Base-by-base conservation (phyloP, 2,329 filamentous ascomycete genomes). In the Cadophora gregata region DNA sequence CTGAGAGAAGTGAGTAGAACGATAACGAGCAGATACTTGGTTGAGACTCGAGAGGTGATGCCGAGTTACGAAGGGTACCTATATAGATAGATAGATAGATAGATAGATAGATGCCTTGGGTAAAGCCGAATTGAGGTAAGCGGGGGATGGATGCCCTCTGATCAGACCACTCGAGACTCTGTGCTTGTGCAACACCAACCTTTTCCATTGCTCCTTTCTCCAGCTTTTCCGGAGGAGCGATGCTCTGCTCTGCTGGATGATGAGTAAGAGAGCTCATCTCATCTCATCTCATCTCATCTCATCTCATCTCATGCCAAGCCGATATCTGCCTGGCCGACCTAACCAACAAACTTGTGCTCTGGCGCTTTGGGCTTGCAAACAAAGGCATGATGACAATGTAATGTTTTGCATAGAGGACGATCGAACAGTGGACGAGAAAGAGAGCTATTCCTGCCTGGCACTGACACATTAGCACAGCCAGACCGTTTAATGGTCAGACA, bases 401-500 rank as follows among this genome's bases (percentile, higher is more conserved):
- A 58, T 42, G 55, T 42, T 21, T 25, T 24, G 55, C 55, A 42
- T 58, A 19, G 24, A 27, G 51, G 31, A 36, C 31, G 29, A 56
- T 36, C 31, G 29, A 56, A 38, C 31, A 58, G 27, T 12, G 14
- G 10, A 4, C 5, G 38, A 42, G 38, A 42, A 33, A 9, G 12
- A 58, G 3, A 9, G 21, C 53, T 58, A 58, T 58, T 58, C 21
- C 42, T 38, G 19, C 33, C 33, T 33, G 9, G 10, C 27, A 58
- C 5, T 25, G 55, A 58, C 55, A 25, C 50, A 53, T 7, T 3
- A n/a, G 21, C 42, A 47, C 42, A 7, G n/a, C n/a, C 16, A 55
- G 24, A 56, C 53, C 24, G 29, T 56, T 56, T 38, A 36, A 56
- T 24, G 8, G 29, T 56, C 12, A 56, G 25, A 56, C 53, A 36